phyloP scores from a whole-genome alignment of 805 yeast genomes.

The Helenozyma baotianmanensis region DNA sequence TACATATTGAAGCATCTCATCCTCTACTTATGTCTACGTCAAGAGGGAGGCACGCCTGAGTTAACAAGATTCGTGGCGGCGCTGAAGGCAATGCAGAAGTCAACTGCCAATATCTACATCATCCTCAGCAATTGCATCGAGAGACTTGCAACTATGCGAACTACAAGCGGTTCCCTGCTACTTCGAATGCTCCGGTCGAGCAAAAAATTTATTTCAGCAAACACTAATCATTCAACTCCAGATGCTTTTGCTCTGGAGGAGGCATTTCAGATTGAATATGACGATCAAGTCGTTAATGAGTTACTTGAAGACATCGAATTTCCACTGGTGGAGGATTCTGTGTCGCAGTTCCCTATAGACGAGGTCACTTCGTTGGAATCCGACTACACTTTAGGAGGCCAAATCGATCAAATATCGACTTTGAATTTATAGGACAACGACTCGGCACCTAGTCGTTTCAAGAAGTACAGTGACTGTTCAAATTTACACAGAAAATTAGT shows the following conservation, averaged over 20 bases:
- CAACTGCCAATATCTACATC: conserved; percentile 12
- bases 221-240: too few species aligned
- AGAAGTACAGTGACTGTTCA: too few species aligned
- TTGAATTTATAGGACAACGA: too few species aligned
- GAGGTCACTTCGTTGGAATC: too few species aligned
- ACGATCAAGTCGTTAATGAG: conserved; percentile 6
- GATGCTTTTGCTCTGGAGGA: too few species aligned
- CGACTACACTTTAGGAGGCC: too few species aligned
- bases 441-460: too few species aligned
- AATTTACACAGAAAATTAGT: too few species aligned
- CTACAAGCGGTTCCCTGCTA: not conserved
- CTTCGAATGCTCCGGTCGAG: conserved; percentile 2
- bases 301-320: conserved; percentile 3
- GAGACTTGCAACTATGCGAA: conserved; percentile 12
- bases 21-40: conserved; percentile 17
- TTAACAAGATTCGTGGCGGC: conserved; percentile 16
- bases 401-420: too few species aligned
- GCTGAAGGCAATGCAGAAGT: conserved; percentile 17
- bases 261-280: conserved; percentile 9
- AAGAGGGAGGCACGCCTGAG: conserved; percentile 11
- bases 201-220: not conserved
- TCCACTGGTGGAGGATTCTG: not conserved
- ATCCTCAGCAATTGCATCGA: conserved; percentile 22
- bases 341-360: too few species aligned
- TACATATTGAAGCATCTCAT: conserved; percentile 23